Evolutionary conservation across 176 grass and related monocot species (phyloP).

Genomic region (Oryza officinalis): DNA sequence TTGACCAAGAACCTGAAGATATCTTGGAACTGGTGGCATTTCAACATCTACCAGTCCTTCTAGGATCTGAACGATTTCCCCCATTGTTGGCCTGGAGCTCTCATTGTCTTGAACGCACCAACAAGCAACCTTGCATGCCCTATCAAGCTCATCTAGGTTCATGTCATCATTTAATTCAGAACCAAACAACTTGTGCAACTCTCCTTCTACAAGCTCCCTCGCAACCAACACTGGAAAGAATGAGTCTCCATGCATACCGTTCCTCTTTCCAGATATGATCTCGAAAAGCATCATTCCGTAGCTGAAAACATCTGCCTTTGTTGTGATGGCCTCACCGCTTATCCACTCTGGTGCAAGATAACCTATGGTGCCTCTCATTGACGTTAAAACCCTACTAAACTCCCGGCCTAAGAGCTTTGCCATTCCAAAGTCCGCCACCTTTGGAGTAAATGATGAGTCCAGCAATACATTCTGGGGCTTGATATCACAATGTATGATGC

Average conservation of each 20-base stretch:
- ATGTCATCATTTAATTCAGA: neutral
- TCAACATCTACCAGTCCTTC: constrained; percentile 36
- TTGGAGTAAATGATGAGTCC: constrained; percentile 39
- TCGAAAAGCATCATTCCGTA: constrained; percentile 50
- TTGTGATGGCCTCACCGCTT: constrained; percentile 34
- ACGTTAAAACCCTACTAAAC: constrained; percentile 38
- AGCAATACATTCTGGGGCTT: constrained; percentile 52
- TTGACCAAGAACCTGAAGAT: constrained; percentile 32
- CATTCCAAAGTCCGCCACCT: constrained; percentile 40
- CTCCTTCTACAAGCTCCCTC: constrained; percentile 16
- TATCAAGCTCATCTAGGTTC: constrained; percentile 25
- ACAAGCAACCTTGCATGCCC: constrained; percentile 34
- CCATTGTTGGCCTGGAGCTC: constrained; percentile 41
- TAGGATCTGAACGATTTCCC: constrained; percentile 38
- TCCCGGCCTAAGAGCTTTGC: constrained; percentile 42
- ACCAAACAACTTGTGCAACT: neutral
- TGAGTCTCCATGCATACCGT: neutral
- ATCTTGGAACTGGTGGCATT: constrained; percentile 33
- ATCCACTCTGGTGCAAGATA: constrained; percentile 56
- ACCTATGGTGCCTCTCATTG: constrained; percentile 39
- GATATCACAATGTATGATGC: constrained; percentile 61
- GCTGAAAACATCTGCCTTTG: constrained; percentile 52
- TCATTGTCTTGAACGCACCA: constrained; percentile 46
- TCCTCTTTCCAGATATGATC: constrained; percentile 43
- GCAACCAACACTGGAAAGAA: constrained; percentile 33